A percentile compares a stretch with the other conserved stretches of the same genome.
phyloP scores from a whole-genome alignment of 2,329 filamentous ascomycete species.

The Xylariaceae sp. region DNA sequence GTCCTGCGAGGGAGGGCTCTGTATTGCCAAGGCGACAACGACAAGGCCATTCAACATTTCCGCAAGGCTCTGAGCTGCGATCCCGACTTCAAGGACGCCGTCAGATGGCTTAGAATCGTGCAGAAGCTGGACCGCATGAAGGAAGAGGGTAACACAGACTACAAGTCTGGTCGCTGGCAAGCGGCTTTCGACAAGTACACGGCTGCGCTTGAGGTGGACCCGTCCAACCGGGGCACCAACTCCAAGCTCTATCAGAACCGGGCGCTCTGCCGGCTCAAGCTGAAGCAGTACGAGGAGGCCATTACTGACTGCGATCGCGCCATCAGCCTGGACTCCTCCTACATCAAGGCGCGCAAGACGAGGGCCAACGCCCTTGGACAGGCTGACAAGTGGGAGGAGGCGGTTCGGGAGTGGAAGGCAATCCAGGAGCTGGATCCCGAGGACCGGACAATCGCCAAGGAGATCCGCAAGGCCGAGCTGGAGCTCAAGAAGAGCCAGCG shows the following conservation, averaged over 20 bases:
- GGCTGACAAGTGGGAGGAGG: conserved; percentile 86
- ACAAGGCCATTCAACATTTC: conserved; percentile 89
- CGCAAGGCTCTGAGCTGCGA: conserved; percentile 83
- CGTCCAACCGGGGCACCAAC: conserved; percentile 83
- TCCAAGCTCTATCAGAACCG: conserved; percentile 92
- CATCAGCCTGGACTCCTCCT: conserved; percentile 71
- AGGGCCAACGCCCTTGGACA: conserved; percentile 84
- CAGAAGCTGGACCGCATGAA: conserved; percentile 92
- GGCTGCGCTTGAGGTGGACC: conserved; percentile 76
- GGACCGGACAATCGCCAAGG: conserved; percentile 72
- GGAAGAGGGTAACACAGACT: conserved; percentile 83
- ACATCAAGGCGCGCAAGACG: conserved; percentile 87
- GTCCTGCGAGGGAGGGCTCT: conserved; percentile 81
- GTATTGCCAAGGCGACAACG: conserved; percentile 88
- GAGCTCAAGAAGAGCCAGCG: conserved; percentile 96
- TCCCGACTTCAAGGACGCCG: conserved; percentile 80
- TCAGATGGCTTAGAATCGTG: conserved; percentile 82
- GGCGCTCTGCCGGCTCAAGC: conserved; percentile 72
- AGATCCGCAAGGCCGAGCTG: conserved; percentile 82
- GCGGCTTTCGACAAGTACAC: conserved; percentile 79
- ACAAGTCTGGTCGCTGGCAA: conserved; percentile 76
- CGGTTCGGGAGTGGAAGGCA: conserved; percentile 79
- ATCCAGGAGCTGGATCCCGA: conserved; percentile 76
- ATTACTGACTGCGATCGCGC: conserved; percentile 82
- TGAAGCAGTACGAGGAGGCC: conserved; percentile 77